Base-by-base conservation (phyloP, 192 early-diverging fungal genomes). In the Entophlyctis luteolus region DNA sequence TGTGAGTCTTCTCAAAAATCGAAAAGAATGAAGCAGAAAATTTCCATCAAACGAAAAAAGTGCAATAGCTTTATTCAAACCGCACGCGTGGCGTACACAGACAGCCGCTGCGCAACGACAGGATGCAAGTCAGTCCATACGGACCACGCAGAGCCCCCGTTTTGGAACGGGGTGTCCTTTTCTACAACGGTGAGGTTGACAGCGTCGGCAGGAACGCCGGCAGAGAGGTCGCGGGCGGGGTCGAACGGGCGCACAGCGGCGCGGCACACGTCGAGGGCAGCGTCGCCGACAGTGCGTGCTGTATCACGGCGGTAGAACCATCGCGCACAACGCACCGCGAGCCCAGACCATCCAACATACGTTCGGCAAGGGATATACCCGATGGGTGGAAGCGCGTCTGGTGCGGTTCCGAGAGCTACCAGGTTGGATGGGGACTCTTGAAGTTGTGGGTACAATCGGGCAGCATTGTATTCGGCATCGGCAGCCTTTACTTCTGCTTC, bases 281-380 rank as follows among this genome's bases (percentile, higher is more conserved):
- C 62, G 14, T 48, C 62, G 20, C 62, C 62, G 31, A 63, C 62
- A 2, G 23, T 33, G 5, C n/a, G 10, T 10, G 42, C 62, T 34
- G 35, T 33, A 49, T 63, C 14, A 18, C 62, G 28, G 47, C 48
- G 1, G 14, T n/a, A 35, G 22, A 63, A 63, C 62, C 62, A 63
- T 4, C 31, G 20, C 28, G 4, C 20, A 2, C 34, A 34, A n/a
- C 62, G 45, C 25, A 28, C n/a, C 10, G 23, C 22, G 46, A 63
- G 46, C 4, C 62, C 62, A 49, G 46, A 20, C 62, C 62, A 63
- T 34, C 62, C 62, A 27, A 63, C 62, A 12, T 49, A 29, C 18
- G 31, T n/a, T 29, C 48, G 10, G 8, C 47, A 25, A 31, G 62
- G 48, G 8, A 63, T 22, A 20, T 63, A 63, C 8, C 62, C 62